A percentile compares a stretch with the other conserved stretches of the same genome.
phyloP scores from a whole-genome alignment of 2,329 filamentous ascomycete genomes.

The Arthrinium puccinioides region DNA sequence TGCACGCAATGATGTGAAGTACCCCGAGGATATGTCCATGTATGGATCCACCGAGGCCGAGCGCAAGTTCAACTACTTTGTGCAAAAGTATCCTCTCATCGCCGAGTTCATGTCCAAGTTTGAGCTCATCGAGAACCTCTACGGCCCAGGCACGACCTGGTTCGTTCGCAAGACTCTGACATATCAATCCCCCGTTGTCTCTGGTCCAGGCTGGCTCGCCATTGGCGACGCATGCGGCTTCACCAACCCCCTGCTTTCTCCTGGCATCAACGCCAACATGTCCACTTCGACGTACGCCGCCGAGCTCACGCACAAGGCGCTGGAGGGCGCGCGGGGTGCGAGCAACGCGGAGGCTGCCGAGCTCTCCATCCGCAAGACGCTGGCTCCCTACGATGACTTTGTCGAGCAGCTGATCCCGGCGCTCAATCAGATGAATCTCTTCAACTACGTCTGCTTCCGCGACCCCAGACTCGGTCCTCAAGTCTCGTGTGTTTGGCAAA shows the following conservation, averaged over 20 bases:
- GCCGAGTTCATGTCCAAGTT: not conserved
- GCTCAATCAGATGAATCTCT: slow-evolving; percentile 15
- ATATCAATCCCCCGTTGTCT: not conserved
- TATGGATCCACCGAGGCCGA: not conserved
- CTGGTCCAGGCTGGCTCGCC: not conserved
- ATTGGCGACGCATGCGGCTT: not conserved
- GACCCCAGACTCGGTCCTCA: slow-evolving; percentile 11
- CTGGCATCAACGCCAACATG: not conserved
- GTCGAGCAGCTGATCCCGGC: slow-evolving; percentile 9
- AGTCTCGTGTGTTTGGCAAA: slow-evolving; percentile 14
- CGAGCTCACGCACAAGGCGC: not conserved
- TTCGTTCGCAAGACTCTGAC: not conserved
- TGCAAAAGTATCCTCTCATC: not conserved
- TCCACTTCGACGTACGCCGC: not conserved
- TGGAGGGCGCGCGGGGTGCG: not conserved
- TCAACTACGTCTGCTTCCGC: slow-evolving; percentile 15
- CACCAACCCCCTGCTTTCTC: not conserved
- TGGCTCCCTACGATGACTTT: slow-evolving; percentile 11
- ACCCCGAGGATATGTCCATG: not conserved
- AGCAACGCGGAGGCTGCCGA: not conserved
- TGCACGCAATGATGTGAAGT: not conserved
- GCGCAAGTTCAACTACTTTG: not conserved
- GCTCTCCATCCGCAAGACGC: not conserved
- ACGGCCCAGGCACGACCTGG: not conserved
- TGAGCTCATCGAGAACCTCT: not conserved